phyloP scores from a whole-genome alignment of 2,329 filamentous ascomycete genomes.

The Fusarium anthophilum region DNA sequence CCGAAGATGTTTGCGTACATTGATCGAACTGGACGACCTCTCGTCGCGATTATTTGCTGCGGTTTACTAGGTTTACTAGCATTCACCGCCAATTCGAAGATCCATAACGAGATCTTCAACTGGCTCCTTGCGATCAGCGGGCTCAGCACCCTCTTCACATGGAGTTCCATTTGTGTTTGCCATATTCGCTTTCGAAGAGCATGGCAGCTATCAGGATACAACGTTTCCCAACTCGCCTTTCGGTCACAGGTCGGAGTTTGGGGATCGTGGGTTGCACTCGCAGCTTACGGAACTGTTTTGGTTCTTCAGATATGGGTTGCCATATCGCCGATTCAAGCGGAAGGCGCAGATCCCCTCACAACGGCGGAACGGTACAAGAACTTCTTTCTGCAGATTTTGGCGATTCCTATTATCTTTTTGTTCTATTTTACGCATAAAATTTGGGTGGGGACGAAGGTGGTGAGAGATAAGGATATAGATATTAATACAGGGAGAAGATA shows the following conservation, averaged over 20 bases:
- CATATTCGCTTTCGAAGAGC: slow-evolving; percentile 89
- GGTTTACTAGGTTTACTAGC: slow-evolving; percentile 75
- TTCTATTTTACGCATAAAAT: slow-evolving; percentile 82
- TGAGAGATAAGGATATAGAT: slow-evolving; percentile 80
- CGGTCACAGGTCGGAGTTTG: slow-evolving; percentile 77
- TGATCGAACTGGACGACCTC: slow-evolving; percentile 80
- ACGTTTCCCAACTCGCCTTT: slow-evolving; percentile 81
- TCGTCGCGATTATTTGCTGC: slow-evolving; percentile 75
- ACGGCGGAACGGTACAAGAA: slow-evolving; percentile 58
- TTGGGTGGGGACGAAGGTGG: slow-evolving; percentile 72
- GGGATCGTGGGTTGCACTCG: slow-evolving; percentile 86
- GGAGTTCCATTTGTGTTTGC: slow-evolving; percentile 82
- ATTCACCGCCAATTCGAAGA: slow-evolving; percentile 73
- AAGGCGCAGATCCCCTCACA: neutral
- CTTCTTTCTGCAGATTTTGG: slow-evolving; percentile 78
- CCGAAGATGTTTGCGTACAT: slow-evolving; percentile 81
- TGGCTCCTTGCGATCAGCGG: slow-evolving; percentile 84
- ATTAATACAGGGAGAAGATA: slow-evolving; percentile 84
- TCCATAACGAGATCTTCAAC: slow-evolving; percentile 72
- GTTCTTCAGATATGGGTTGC: slow-evolving; percentile 88
- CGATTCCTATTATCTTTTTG: slow-evolving; percentile 70
- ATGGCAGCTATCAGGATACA: slow-evolving; percentile 74
- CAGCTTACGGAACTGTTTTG: slow-evolving; percentile 80
- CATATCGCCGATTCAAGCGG: slow-evolving; percentile 70
- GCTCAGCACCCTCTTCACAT: slow-evolving; percentile 78